Evolutionary conservation across 2,329 filamentous ascomycete genomes (phyloP).

Genomic region (Ophiostoma quercus): DNA sequence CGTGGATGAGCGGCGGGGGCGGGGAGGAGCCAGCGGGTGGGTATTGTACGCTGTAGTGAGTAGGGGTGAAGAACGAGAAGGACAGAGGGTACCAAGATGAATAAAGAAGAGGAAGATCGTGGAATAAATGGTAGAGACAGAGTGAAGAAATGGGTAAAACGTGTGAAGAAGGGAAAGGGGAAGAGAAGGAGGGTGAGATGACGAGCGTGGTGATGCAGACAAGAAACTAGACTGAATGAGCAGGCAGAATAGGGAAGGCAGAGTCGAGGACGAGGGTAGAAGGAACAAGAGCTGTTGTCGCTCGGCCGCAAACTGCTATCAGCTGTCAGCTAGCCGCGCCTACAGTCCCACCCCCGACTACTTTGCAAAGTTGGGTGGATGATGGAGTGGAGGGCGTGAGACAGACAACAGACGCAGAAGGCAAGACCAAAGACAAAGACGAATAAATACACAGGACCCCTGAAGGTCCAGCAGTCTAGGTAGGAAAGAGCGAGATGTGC

Average conservation of each 20-base stretch:
- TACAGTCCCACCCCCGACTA: conserved; percentile 10
- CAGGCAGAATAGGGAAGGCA: not conserved
- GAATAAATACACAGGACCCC: not conserved
- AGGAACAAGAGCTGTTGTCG: not conserved
- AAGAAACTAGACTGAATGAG: not conserved
- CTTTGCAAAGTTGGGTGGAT: not conserved
- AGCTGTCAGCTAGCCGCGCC: conserved; percentile 19
- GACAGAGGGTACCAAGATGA: not conserved
- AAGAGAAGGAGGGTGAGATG: not conserved
- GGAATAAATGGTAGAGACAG: not conserved
- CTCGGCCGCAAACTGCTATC: conserved; percentile 17
- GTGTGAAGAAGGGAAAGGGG: not conserved
- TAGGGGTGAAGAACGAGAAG: not conserved
- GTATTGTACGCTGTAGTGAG: not conserved
- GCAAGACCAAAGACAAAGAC: not conserved
- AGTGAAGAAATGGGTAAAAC: not conserved
- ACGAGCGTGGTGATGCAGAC: not conserved
- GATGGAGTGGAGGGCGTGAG: not conserved
- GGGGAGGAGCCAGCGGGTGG: conserved; percentile 8
- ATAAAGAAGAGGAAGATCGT: not conserved
- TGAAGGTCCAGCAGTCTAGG: not conserved
- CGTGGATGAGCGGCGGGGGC: conserved; percentile 5
- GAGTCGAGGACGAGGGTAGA: not conserved
- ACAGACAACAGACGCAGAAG: not conserved
- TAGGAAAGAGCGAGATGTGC: conserved; percentile 6